Conservation (phyloP, 768 basidiomycete genomes). For the Leccinum rimulosum region DNA sequence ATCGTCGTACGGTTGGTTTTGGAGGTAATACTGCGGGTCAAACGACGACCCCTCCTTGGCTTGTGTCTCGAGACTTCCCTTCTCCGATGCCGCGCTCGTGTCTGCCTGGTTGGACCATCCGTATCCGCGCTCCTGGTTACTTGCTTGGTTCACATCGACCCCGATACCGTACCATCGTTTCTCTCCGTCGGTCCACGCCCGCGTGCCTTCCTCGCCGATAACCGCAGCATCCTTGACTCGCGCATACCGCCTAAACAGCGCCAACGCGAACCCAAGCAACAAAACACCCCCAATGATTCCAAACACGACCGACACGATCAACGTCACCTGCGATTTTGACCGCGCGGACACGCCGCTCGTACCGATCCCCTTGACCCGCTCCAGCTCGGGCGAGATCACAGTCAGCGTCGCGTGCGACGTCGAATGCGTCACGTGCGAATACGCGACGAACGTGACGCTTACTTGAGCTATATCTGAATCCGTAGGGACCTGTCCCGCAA, state of each 20-base stretch:
- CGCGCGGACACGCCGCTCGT: conserved; percentile 39
- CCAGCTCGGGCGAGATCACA: conserved; percentile 43
- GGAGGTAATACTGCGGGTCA: conserved; percentile 16
- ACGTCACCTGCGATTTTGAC: conserved; percentile 47
- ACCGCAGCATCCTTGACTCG: conserved; percentile 59
- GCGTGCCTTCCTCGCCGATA: conserved; percentile 56
- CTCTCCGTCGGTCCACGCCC: conserved; percentile 62
- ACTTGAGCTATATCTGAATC: conserved; percentile 43
- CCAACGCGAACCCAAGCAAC: conserved; percentile 52
- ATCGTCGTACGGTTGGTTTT: conserved; percentile 17
- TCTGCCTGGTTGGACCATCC: conserved; percentile 32
- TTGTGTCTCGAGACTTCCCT: conserved; percentile 31
- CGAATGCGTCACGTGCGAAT: conserved; percentile 62
- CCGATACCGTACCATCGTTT: conserved; percentile 66
- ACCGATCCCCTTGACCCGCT: conserved; percentile 34
- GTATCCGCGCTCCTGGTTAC: conserved; percentile 23
- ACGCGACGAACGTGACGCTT: conserved; percentile 62
- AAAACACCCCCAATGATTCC: conserved; percentile 60
- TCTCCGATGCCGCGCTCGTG: conserved; percentile 28
- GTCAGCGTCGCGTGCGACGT: conserved; percentile 64
- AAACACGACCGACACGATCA: conserved; percentile 62
- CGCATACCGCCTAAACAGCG: conserved; percentile 53
- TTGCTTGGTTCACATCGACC: conserved; percentile 21
- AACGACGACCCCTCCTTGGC: conserved; percentile 18
- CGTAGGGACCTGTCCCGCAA: conserved; percentile 57